Conservation (phyloP, 129 eudicot species). For the Artemisia tridentata region DNA sequence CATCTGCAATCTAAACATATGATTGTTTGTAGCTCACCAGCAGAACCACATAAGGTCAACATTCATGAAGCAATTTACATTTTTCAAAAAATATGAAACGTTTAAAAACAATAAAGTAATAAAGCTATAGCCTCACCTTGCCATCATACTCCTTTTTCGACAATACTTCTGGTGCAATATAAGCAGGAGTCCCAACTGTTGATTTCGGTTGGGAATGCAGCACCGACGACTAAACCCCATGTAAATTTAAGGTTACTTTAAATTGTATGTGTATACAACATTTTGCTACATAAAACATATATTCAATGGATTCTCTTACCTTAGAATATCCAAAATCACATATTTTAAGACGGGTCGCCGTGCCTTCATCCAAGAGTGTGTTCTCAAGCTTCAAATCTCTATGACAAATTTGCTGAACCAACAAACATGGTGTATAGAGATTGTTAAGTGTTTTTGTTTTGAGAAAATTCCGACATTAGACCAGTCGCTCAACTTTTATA, state of each 20-base stretch:
- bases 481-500: too few relatives aligned
- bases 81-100: neutral
- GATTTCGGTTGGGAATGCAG: slow-evolving; percentile 96
- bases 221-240: slow-evolving; percentile 57
- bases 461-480: too few relatives aligned
- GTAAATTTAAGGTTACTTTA: neutral
- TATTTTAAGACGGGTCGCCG: slow-evolving; percentile 77
- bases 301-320: slow-evolving; percentile 33
- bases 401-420: slow-evolving; percentile 86
- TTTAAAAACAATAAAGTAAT: neutral
- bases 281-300: neutral
- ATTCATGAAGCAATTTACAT: neutral
- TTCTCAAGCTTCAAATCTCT: slow-evolving; percentile 95
- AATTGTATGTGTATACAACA: neutral
- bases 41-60: neutral
- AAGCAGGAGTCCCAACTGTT: slow-evolving; percentile 95
- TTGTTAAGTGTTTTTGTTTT: neutral
- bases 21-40: slow-evolving; percentile 18
- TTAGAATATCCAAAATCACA: slow-evolving; percentile 97
- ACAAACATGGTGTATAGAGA: neutral
- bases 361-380: slow-evolving; percentile 79
- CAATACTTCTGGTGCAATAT: slow-evolving; percentile 90
- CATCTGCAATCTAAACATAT: slow-evolving; percentile 71
- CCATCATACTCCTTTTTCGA: slow-evolving; percentile 85
- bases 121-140: slow-evolving; percentile 45